A percentile compares a stretch with the other conserved stretches of the same genome.
Conservation (phyloP, 2,329 filamentous ascomycete genomes). For the Ceratocystis eucalypticola region DNA sequence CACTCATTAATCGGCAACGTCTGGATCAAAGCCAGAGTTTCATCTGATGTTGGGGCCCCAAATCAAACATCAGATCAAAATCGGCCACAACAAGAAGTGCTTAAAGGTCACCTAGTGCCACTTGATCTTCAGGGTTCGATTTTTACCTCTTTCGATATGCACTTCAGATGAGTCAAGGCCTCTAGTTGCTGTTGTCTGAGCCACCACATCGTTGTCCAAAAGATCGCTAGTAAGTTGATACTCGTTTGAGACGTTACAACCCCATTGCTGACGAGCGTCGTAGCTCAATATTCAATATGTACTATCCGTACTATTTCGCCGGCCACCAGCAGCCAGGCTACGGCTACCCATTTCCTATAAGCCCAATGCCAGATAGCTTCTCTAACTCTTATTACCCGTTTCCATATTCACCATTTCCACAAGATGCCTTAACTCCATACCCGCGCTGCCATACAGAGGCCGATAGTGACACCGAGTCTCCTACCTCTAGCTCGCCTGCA, state of each 20-base stretch:
- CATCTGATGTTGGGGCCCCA: neutral
- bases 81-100: neutral
- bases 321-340: neutral
- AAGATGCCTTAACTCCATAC: neutral
- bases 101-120: neutral
- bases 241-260: neutral
- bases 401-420: neutral
- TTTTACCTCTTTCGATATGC: neutral
- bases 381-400: neutral
- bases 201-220: too few relatives aligned
- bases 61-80: neutral
- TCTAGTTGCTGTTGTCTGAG: neutral
- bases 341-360: neutral
- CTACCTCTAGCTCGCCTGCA: neutral
- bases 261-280: neutral
- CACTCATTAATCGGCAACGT: neutral
- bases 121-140: neutral
- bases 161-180: neutral
- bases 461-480: neutral
- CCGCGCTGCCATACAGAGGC: neutral
- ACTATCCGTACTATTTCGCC: conserved; percentile 1
- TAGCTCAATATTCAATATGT: neutral
- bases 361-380: neutral
- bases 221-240: neutral
- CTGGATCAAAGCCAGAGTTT: neutral